A percentile compares a stretch with the other conserved stretches of the same genome.
Evolutionary conservation across 202 grass and related monocot species (phyloP).

Genomic region (Carex sylvatica): DNA sequence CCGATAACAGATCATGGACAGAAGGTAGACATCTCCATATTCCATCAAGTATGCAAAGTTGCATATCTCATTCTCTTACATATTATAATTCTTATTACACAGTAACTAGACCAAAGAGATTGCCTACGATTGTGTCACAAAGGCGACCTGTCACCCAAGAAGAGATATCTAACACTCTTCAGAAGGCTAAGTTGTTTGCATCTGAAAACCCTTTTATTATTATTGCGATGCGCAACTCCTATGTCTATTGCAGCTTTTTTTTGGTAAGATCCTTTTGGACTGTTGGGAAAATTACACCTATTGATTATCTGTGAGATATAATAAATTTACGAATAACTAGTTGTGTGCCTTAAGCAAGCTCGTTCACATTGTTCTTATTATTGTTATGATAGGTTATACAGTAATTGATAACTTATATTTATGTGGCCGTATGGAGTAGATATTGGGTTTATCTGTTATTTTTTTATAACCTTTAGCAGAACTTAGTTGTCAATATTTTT

Average conservation of each 20-base stretch:
- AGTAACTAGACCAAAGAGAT: conserved; percentile 37
- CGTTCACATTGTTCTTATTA: background rate
- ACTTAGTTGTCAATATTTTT: conserved; percentile 2
- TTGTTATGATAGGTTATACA: background rate
- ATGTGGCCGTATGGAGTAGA: background rate
- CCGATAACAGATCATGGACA: background rate
- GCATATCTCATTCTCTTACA: conserved; percentile 23
- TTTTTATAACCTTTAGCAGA: background rate
- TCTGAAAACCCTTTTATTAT: conserved; percentile 53
- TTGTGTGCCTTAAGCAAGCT: background rate
- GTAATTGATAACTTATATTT: background rate
- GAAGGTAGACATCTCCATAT: background rate
- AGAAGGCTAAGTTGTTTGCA: conserved; percentile 56
- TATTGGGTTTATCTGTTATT: background rate
- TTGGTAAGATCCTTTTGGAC: conserved; percentile 52
- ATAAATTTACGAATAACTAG: background rate
- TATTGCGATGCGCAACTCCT: conserved; percentile 69
- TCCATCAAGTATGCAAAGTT: conserved; percentile 3
- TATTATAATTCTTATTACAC: conserved; percentile 33
- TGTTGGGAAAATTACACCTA: background rate
- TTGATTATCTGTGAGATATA: background rate
- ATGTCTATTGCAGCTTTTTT: conserved; percentile 80
- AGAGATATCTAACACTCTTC: conserved; percentile 55
- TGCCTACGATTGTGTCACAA: conserved; percentile 53
- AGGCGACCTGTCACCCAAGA: conserved; percentile 65